Base-by-base conservation (phyloP, 2,329 filamentous ascomycete species). In the Fusarium pininemorale region DNA sequence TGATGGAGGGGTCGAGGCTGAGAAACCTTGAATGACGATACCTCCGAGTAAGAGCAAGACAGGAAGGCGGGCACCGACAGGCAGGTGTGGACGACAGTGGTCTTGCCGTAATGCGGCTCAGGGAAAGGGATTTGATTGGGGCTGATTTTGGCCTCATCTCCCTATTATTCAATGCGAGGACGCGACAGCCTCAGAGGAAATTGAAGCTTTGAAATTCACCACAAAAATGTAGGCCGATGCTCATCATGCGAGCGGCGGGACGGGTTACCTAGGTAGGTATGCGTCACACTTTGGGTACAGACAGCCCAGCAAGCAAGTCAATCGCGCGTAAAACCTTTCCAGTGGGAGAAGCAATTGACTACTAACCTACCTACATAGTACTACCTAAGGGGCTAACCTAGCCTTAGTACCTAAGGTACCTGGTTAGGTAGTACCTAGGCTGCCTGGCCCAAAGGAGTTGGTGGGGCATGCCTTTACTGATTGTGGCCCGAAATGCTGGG, bases 111-210 rank as follows among this genome's bases (percentile, higher is more conserved):
- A 73, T 65, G 53, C 69, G 72, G 66, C 68, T 75, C 75, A 69
- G 69, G 63, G 66, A 59, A 28, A 55, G 51, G 47, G 77, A 66
- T 74, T 77, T 79, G 70, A 74, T 69, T 66, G 68, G 66, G 54
- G 69, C 61, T 74, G 61, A 38, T 63, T 66, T 74, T 73, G 68
- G 64, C 69, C 74, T 79, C 77, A 79, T 79, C 53, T 73, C 70
- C 75, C 62, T 70, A 69, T 56, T 37, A 57, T 58, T 72, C 72
- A 65, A 65, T 72, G 67, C 57, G 56, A 71, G 58, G 63, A 72
- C 61, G 70, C 57, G 69, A 77, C 60, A 68, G 56, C 68, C 70
- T 73, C 58, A 30, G 45, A 71, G 42, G 48, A 64, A 38, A 70
- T 64, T 66, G 30, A 59, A 60, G 38, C 51, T 70, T 58, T 38